phyloP scores from a whole-genome alignment of 2,329 filamentous ascomycete species.

The Diaporthe aspalathi region DNA sequence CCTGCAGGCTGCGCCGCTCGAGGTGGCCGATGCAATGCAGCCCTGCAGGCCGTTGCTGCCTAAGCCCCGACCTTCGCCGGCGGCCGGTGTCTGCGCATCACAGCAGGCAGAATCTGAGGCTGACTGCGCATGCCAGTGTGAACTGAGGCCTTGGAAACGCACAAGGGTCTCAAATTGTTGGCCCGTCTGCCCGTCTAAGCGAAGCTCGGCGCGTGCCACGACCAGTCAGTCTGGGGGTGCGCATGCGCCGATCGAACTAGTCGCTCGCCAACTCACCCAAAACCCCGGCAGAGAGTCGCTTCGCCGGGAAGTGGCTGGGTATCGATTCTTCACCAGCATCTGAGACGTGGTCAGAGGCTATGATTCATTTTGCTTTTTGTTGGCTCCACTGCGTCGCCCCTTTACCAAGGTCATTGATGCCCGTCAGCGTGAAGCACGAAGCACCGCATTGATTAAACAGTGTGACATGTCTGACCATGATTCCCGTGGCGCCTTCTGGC shows the following conservation, averaged over 20 bases:
- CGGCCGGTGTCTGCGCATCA: background rate
- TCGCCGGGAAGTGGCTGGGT: constrained; percentile 9
- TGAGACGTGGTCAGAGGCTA: constrained; percentile 6
- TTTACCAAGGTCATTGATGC: background rate
- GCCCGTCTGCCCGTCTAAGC: background rate
- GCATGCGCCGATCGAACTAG: background rate
- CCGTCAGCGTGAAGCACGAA: background rate
- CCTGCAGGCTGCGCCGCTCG: constrained; percentile 31
- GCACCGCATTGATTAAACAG: constrained; percentile 16
- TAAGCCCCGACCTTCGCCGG: background rate
- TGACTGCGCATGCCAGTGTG: background rate
- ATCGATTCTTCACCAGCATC: background rate
- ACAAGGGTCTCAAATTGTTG: constrained; percentile 12
- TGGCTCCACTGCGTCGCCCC: background rate
- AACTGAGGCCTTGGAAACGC: background rate
- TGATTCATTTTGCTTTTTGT: background rate
- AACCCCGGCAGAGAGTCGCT: background rate
- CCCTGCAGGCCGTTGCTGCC: constrained; percentile 30
- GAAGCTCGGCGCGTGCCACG: background rate
- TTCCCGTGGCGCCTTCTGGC: background rate
- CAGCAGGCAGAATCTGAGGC: constrained; percentile 18
- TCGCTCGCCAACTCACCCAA: background rate
- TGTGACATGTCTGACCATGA: background rate
- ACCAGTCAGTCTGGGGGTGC: background rate
- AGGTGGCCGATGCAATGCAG: constrained; percentile 18